Conservation (phyloP, 208 protist species). For the Acanthamoeba culbertsoni region DNA sequence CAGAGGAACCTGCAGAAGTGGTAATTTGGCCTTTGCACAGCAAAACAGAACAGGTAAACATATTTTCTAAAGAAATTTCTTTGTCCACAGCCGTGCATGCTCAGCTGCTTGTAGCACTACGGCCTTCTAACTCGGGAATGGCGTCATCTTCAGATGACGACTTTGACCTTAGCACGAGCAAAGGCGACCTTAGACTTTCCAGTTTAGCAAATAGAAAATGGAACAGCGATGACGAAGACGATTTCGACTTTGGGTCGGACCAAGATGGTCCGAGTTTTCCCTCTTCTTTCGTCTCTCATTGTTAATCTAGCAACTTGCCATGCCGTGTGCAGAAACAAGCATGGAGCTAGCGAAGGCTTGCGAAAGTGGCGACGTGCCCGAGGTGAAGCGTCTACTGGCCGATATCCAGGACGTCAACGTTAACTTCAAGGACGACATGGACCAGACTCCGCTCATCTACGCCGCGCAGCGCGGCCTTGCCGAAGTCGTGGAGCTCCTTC, state of each 20-base stretch:
- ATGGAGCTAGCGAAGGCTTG: not conserved
- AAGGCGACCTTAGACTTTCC: not conserved
- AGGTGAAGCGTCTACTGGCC: not conserved
- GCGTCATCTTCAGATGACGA: not conserved
- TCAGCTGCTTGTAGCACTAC: too few relatives aligned
- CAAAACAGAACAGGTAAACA: too few relatives aligned
- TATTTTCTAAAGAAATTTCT: too few relatives aligned
- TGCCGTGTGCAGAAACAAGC: not conserved
- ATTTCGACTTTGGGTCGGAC: not conserved
- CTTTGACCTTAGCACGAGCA: not conserved
- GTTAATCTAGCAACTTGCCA: not conserved
- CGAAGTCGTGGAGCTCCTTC: slow-evolving; percentile 5
- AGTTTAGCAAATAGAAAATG: not conserved
- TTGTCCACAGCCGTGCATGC: too few relatives aligned
- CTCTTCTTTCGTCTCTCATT: not conserved
- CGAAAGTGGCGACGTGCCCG: not conserved
- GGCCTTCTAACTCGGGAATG: not conserved
- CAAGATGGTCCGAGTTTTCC: not conserved
- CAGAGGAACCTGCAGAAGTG: too few relatives aligned
- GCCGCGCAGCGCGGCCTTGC: not conserved
- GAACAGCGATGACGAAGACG: not conserved
- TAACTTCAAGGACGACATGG: slow-evolving; percentile 25
- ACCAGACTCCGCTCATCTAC: not conserved
- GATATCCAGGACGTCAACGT: not conserved
- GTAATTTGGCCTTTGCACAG: too few relatives aligned